These are phyloP conservation scores for Poterioochromonas sp. DNA, from an alignment of 352 stramenopile species.

Conservation along the genomic window DNA sequence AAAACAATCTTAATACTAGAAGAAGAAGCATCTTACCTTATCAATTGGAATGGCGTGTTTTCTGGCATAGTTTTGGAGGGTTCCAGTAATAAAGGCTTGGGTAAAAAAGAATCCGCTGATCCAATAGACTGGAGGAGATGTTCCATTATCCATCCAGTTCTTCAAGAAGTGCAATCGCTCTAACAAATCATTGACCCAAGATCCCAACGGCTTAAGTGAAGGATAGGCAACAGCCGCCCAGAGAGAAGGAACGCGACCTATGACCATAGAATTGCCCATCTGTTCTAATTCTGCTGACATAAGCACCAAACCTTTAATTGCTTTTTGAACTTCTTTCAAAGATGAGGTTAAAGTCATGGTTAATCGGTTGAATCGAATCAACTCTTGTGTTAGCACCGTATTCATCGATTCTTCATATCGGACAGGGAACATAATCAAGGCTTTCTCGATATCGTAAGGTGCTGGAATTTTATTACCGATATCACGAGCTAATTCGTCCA, in stretches of 20 bases:
- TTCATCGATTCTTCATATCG: slow-evolving; percentile 87
- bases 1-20: slow-evolving; percentile 49
- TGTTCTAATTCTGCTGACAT: slow-evolving; percentile 78
- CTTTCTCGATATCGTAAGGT: slow-evolving; percentile 78
- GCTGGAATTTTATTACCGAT: slow-evolving; percentile 57
- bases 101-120: slow-evolving; percentile 87
- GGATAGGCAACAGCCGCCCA: slow-evolving; percentile 74
- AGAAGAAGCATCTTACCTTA: slow-evolving; percentile 43
- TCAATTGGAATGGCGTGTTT: slow-evolving; percentile 77
- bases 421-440: slow-evolving; percentile 72
- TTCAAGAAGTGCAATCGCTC: slow-evolving; percentile 62
- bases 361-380: slow-evolving; percentile 78
- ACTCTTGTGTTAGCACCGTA: slow-evolving; percentile 82
- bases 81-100: slow-evolving; percentile 83
- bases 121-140: slow-evolving; percentile 73
- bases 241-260: slow-evolving; percentile 63
- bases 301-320: slow-evolving; percentile 79
- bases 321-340: slow-evolving; percentile 73
- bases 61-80: slow-evolving; percentile 79
- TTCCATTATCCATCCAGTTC: slow-evolving; percentile 63
- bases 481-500: slow-evolving; percentile 71
- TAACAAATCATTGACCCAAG: slow-evolving; percentile 79
- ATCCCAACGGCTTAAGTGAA: slow-evolving; percentile 77
- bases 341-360: slow-evolving; percentile 61
- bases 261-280: slow-evolving; percentile 84